These are phyloP conservation scores for Tolypocladium pustulatum DNA, from an alignment of 2,329 filamentous ascomycete genomes.

Conservation along the genomic window DNA sequence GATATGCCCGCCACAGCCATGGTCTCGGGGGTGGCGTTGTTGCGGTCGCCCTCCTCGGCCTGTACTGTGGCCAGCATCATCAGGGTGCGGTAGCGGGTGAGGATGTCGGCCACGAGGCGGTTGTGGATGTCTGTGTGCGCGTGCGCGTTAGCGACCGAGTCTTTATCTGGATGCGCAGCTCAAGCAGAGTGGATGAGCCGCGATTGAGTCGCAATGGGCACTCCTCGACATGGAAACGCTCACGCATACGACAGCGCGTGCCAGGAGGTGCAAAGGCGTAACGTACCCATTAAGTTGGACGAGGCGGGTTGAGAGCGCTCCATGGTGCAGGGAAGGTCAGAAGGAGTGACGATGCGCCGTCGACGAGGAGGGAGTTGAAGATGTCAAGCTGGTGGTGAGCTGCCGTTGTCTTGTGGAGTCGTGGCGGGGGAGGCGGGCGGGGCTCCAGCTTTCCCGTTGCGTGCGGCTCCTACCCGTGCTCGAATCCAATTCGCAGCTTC, in stretches of 20 bases:
- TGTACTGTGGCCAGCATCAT: constrained; percentile 33
- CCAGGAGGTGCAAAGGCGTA: neutral
- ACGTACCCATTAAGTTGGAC: constrained; percentile 24
- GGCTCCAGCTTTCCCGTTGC: neutral
- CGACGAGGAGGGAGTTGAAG: neutral
- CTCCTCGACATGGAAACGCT: neutral
- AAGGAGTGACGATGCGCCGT: neutral
- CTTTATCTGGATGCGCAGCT: neutral
- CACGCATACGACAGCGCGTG: neutral
- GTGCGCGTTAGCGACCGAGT: neutral
- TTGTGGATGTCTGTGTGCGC: constrained; percentile 29
- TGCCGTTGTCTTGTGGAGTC: neutral
- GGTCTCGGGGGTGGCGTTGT: constrained; percentile 27
- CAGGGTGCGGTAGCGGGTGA: constrained; percentile 31
- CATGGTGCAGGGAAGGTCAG: constrained; percentile 8
- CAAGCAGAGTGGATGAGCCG: neutral
- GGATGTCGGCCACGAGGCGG: constrained; percentile 32
- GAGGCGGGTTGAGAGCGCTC: constrained; percentile 19
- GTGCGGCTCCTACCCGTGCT: no score
- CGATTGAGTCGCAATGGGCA: neutral
- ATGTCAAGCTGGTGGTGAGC: neutral
- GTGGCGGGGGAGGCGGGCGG: neutral
- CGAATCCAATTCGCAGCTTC: neutral
- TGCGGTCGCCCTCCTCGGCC: constrained; percentile 23
- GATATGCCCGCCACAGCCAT: constrained; percentile 31